Evolutionary conservation across 192 early-diverging fungal genomes (phyloP), one percentile per base, ranked within the genome.

Genomic region (Coemansia sp.): DNA sequence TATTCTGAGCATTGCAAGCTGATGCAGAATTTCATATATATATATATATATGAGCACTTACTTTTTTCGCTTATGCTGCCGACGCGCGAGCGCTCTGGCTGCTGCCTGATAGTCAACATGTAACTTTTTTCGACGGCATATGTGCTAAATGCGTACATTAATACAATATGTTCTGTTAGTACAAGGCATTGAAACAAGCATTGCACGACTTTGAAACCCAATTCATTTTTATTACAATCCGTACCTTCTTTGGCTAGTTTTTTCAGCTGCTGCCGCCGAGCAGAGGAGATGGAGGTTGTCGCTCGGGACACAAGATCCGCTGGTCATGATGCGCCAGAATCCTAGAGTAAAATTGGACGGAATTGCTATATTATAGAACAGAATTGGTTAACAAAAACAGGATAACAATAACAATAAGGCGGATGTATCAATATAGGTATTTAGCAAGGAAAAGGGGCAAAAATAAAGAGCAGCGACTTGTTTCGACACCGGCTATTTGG

Each of bases 21-120:
- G n/a, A n/a, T n/a, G n/a, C n/a, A n/a, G n/a, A n/a, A n/a, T n/a
- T n/a, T n/a, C 3, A 30, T 4, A 2, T 30, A 1, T 30, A 2
- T 31, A 30, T 1, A 0, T 31, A 2, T 1, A 17, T 56, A 4
- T 30, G 14, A 56, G 3, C 12, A 59, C 79, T 69, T 87, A 91
- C 92, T 89, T 83, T 95, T 96, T 68, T 94, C 94, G 67, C 92
- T 92, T 62, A 93, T 87, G 36, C 94, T 91, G 73, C 94, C 94
- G 67, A 94, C 90, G 33, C 94, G 84, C 18, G 92, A 92, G 68
- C 92, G 90, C 74, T 91, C 88, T 12, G 94, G 94, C 85, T 96
- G 92, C 75, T 96, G 94, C 4, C 90, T 73, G 7, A 95, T 80
- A 45, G 87, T 73, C 25, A 94, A 80, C 34, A 81, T 68, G 65